Evolutionary conservation across 768 basidiomycete species (phyloP).

Genomic region (Calocybe indica): DNA sequence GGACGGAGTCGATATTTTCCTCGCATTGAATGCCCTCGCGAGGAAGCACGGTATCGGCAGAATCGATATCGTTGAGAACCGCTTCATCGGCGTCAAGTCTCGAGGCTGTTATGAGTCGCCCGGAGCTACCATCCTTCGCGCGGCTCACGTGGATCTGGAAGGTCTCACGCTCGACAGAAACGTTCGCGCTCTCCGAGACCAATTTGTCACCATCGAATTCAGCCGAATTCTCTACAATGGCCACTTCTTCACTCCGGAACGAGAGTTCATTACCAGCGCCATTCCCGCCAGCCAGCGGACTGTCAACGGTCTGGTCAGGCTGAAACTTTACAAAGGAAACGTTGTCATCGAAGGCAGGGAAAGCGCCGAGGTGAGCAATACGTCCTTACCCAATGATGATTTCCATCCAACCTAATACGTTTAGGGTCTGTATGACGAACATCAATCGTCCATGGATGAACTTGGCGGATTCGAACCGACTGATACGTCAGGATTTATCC

Average conservation of each 20-base stretch:
- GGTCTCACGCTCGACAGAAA: slow-evolving; percentile 98
- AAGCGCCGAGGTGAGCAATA: slow-evolving; percentile 66
- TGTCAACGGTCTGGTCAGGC: slow-evolving; percentile 87
- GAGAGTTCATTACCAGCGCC: slow-evolving; percentile 87
- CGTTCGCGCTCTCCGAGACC: slow-evolving; percentile 90
- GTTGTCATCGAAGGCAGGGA: slow-evolving; percentile 88
- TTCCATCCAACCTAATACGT: not conserved
- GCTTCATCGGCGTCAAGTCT: slow-evolving; percentile 98
- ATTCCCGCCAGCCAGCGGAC: slow-evolving; percentile 94
- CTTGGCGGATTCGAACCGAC: slow-evolving; percentile 97
- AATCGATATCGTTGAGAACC: slow-evolving; percentile 99
- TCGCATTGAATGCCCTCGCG: slow-evolving; percentile 84
- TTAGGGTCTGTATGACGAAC: slow-evolving; percentile 91
- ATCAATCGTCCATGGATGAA: slow-evolving; percentile 97
- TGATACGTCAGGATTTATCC: slow-evolving; percentile 94
- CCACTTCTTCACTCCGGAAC: slow-evolving; percentile 99
- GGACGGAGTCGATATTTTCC: slow-evolving; percentile 94
- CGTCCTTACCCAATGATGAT: slow-evolving; percentile 1
- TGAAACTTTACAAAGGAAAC: slow-evolving; percentile 96
- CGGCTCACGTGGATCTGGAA: slow-evolving; percentile 94
- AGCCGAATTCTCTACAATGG: slow-evolving; percentile 95
- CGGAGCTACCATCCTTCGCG: slow-evolving; percentile 92
- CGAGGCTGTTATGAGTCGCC: slow-evolving; percentile 99
- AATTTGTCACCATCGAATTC: slow-evolving; percentile 88
- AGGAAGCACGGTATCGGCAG: slow-evolving; percentile 95